Evolutionary conservation across 202 grass and related monocot genomes (phyloP), one percentile per base, ranked within the genome.

Genomic region (Eragrostis tef): DNA sequence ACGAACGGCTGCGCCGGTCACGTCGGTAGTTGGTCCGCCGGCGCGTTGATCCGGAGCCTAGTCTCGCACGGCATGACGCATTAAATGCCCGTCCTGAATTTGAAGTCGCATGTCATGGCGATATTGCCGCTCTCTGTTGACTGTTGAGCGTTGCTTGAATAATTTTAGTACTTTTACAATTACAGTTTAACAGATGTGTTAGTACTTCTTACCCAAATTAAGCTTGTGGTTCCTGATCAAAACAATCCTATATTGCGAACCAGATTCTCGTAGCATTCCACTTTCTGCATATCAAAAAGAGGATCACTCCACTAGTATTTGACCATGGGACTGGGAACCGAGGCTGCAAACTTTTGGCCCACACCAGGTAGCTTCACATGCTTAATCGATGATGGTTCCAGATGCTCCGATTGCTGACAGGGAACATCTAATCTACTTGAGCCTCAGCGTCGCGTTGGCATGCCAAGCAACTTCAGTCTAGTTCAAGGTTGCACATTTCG

Each of bases 331-430:
- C 11, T 3, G 50, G 9, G 51, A 51, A 86, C 16, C 29, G 52
- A 52, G 43, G 11, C 71, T 77, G 64, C 56, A 39, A 71, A 9
- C 6, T 47, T 67, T 31, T 47, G 73, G 64, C 14, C 79, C 79
- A 47, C 24, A 17, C 36, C 57, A 54, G 14, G 49, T 16, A 50
- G 43, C 52, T 77, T 29, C 79, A 87, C 74, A 11, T 78, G 73
- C 19, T 31, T 67, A 21, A 69, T 41, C 73, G 13, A 26, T 75
- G n/a, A 63, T 26, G 46, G 81, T 17, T 84, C 24, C 10, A 29
- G 21, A 80, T 68, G 50, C 44, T 70, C 46, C 46, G 17, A 52
- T 25, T 47, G 29, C 24, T 16, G 6, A 45, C 12, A 22, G 24
- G 16, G 42, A 50, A 62, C 67, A 66, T 50, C 39, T n/a, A n/a